A percentile compares a stretch with the other conserved stretches of the same genome.
Conservation (phyloP, 495 filamentous ascomycete genomes). For the Aspergillus kassunensis region DNA sequence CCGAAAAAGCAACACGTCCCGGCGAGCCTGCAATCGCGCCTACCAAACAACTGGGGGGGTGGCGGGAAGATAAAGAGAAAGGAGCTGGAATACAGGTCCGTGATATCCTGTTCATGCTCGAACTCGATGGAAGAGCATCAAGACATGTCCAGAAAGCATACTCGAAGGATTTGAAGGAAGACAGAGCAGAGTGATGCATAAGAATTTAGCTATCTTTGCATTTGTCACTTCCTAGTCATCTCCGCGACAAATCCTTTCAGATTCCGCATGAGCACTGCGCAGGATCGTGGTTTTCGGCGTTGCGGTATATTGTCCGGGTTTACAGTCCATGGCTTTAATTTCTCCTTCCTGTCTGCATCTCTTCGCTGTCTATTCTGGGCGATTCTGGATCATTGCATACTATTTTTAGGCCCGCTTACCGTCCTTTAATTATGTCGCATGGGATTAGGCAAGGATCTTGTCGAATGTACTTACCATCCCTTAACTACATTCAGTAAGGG, state of each 20-base stretch:
- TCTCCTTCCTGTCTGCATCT: slow-evolving; percentile 8
- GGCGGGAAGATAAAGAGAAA: slow-evolving; percentile 47
- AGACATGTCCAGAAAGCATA: slow-evolving; percentile 46
- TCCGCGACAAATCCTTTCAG: slow-evolving; percentile 1
- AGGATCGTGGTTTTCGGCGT: slow-evolving; percentile 28
- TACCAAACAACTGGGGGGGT: slow-evolving; percentile 38
- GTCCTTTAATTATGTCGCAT: slow-evolving; percentile 3
- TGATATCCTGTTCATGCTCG: slow-evolving; percentile 49
- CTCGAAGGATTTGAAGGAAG: slow-evolving; percentile 42
- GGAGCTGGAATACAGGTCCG: slow-evolving; percentile 46
- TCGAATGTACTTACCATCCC: slow-evolving; percentile 1
- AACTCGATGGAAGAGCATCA: slow-evolving; percentile 43
- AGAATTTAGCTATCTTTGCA: neutral
- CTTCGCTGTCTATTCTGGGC: slow-evolving; percentile 1
- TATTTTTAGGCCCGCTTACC: slow-evolving; percentile 1
- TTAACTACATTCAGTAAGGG: slow-evolving; percentile 5
- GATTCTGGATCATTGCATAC: slow-evolving; percentile 4
- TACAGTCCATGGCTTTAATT: slow-evolving; percentile 10
- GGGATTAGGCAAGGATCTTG: slow-evolving; percentile 2
- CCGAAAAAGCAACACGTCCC: slow-evolving; percentile 28
- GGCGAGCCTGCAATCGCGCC: slow-evolving; percentile 28
- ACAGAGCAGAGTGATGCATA: slow-evolving; percentile 28
- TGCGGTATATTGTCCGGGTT: slow-evolving; percentile 18
- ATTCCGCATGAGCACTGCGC: slow-evolving; percentile 21
- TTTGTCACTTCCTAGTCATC: neutral